A percentile compares a stretch with the other conserved stretches of the same genome.
phyloP scores from a whole-genome alignment of 352 stramenopile species.

The Phytopythium kandeliae region DNA sequence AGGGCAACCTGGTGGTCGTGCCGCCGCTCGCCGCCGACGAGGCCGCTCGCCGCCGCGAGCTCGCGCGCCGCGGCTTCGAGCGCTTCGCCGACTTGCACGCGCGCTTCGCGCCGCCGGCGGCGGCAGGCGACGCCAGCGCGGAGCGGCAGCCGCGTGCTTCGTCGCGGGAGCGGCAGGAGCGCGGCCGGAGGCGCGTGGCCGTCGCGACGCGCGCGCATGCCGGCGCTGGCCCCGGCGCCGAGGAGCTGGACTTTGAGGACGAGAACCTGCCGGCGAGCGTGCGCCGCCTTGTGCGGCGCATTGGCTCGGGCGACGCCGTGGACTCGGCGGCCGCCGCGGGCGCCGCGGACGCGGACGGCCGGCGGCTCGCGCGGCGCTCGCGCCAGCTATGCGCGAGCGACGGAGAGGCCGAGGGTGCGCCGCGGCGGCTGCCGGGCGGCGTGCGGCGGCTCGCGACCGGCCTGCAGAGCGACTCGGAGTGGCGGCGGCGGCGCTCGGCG shows the following conservation, averaged over 20 bases:
- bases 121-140: slow-evolving; percentile 10
- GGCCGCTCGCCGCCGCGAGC: slow-evolving; percentile 12
- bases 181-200: background rate
- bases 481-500: slow-evolving; percentile 16
- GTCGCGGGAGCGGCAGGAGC: background rate
- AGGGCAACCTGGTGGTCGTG: slow-evolving; percentile 16
- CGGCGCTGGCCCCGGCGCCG: slow-evolving; percentile 9
- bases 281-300: slow-evolving; percentile 39
- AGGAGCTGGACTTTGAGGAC: slow-evolving; percentile 39
- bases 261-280: slow-evolving; percentile 39
- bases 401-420: slow-evolving; percentile 16
- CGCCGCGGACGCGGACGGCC: slow-evolving; percentile 21
- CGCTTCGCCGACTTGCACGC: slow-evolving; percentile 24
- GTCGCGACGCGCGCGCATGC: background rate
- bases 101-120: slow-evolving; percentile 17
- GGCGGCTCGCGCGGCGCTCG: slow-evolving; percentile 2
- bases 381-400: slow-evolving; percentile 8
- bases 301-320: slow-evolving; percentile 26
- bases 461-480: slow-evolving; percentile 65
- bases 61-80: slow-evolving; percentile 14
- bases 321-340: background rate
- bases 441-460: slow-evolving; percentile 73
- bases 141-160: background rate
- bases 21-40: slow-evolving; percentile 21
- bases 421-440: slow-evolving; percentile 64